Evolutionary conservation across 768 basidiomycete genomes (phyloP).

Genomic region (Exsudoporus frostii): DNA sequence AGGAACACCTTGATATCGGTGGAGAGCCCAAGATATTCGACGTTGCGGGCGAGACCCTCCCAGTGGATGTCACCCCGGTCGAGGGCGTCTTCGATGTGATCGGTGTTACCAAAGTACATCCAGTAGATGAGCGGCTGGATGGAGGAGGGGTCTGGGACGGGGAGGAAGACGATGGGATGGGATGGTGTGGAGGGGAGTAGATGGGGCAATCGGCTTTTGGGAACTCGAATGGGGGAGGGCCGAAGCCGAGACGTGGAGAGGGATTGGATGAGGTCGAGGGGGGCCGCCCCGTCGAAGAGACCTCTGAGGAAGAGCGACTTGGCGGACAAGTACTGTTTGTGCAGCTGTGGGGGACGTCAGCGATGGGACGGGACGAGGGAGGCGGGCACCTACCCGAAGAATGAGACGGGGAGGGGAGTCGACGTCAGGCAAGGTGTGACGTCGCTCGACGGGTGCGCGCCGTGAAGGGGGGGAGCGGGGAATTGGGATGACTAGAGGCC

Average conservation of each 20-base stretch:
- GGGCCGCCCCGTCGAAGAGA: constrained; percentile 65
- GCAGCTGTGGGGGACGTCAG: constrained; percentile 47
- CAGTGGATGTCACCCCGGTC: constrained; percentile 69
- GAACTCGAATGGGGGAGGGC: constrained; percentile 32
- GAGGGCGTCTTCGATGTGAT: constrained; percentile 65
- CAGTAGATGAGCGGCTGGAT: constrained; percentile 73
- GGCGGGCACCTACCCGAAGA: constrained; percentile 48
- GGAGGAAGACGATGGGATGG: constrained; percentile 70
- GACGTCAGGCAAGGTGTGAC: constrained; percentile 45
- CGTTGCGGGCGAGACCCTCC: constrained; percentile 87
- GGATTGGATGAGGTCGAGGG: constrained; percentile 53
- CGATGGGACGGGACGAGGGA: not conserved
- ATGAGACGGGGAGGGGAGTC: constrained; percentile 55
- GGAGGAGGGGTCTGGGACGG: constrained; percentile 70
- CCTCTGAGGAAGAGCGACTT: constrained; percentile 73
- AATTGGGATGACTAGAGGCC: not conserved
- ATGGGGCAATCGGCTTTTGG: constrained; percentile 54
- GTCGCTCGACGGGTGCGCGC: too few species aligned
- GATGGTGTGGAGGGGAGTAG: constrained; percentile 59
- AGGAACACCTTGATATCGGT: constrained; percentile 75
- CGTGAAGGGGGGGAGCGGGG: not conserved
- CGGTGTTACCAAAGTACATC: constrained; percentile 77
- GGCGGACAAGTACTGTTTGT: constrained; percentile 75
- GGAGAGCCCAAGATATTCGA: constrained; percentile 80
- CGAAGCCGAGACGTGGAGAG: constrained; percentile 19